Base-by-base conservation (phyloP, 2,329 filamentous ascomycete species). In the Phyllosticta capitalensis region DNA sequence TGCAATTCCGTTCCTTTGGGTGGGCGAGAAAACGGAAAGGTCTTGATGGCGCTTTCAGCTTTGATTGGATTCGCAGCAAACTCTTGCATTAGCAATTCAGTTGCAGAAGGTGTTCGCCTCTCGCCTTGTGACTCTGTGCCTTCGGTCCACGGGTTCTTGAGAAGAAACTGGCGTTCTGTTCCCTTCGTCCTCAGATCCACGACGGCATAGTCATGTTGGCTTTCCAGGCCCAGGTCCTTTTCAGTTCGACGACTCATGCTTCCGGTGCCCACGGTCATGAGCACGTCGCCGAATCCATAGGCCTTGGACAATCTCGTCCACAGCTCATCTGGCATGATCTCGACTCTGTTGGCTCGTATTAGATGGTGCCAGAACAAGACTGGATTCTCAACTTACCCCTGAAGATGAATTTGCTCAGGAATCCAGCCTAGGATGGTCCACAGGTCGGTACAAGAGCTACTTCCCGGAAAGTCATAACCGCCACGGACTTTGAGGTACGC, bases 121-220 rank as follows among this genome's bases (percentile, higher is more conserved):
- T n/a, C 20, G 45, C 84, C 86, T 63, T 82, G 85, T 87, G 87
- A 91, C 6, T 85, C 81, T 51, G 86, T 84, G 3, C 90, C 90
- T 68, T 92, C 86, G 56, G 88, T 88, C 94, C 94, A 99, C 1
- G 94, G 94, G 67, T 99, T 99, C 74, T 99, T 99, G 64, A 99
- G 82, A 0, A 96, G 79, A 56, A 97, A 78, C 56, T 87, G 80
- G 22, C 85, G 83, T 63, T 82, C 82, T 1, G 82, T 82, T 3
- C 80, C 78, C 1, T 78, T 78, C 62, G 89, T 85, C 65, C 81
- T 83, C 71, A 99, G 79, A 61, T 94, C 86, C 56, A 97, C 78
- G 3, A 99, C 85, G 2, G 91, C 92, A 71, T 99, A 99, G 71
- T 96, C 92, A 71, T 99, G 94, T 70, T 96, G 88, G 19, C 89